Evolutionary conservation across 2,329 filamentous ascomycete species (phyloP).

Genomic region (Aspergillus aculeatus): DNA sequence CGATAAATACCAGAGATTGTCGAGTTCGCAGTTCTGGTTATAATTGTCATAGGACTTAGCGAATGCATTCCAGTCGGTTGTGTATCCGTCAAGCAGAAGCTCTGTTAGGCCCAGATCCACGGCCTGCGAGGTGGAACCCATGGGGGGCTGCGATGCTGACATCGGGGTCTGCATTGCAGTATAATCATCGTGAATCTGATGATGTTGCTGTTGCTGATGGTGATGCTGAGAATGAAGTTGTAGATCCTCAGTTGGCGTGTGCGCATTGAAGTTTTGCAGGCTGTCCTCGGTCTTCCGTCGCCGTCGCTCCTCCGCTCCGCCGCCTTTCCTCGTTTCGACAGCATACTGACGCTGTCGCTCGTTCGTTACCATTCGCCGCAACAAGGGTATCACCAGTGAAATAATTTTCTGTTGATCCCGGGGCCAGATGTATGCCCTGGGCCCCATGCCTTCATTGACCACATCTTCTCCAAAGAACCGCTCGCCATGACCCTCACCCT

Average conservation of each 20-base stretch:
- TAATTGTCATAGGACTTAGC: conserved; percentile 38
- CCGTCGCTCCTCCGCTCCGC: conserved; percentile 38
- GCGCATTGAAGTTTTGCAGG: conserved; percentile 28
- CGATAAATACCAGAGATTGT: conserved; percentile 42
- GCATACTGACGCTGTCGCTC: conserved; percentile 59
- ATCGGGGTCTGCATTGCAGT: conserved; percentile 23
- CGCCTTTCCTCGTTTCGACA: conserved; percentile 54
- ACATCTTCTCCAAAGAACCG: conserved; percentile 53
- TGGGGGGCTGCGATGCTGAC: conserved; percentile 25
- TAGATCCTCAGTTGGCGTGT: conserved; percentile 28
- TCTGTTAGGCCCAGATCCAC: conserved; percentile 36
- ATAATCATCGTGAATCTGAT: conserved; percentile 26
- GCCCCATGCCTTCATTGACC: conserved; percentile 40
- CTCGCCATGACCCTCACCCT: conserved; percentile 51
- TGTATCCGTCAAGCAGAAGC: conserved; percentile 40
- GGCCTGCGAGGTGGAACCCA: conserved; percentile 22
- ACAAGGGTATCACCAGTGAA: conserved; percentile 55
- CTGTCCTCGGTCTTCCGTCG: conserved; percentile 38
- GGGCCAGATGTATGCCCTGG: conserved; percentile 53
- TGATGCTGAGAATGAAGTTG: conserved; percentile 31
- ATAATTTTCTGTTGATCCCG: conserved; percentile 56
- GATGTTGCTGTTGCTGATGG: conserved; percentile 24
- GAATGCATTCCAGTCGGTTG: conserved; percentile 40
- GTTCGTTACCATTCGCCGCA: conserved; percentile 60
- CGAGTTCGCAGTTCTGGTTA: conserved; percentile 41